Conservation (phyloP, 2,329 filamentous ascomycete genomes). For the Chrysoporthe deuterocubensis region DNA sequence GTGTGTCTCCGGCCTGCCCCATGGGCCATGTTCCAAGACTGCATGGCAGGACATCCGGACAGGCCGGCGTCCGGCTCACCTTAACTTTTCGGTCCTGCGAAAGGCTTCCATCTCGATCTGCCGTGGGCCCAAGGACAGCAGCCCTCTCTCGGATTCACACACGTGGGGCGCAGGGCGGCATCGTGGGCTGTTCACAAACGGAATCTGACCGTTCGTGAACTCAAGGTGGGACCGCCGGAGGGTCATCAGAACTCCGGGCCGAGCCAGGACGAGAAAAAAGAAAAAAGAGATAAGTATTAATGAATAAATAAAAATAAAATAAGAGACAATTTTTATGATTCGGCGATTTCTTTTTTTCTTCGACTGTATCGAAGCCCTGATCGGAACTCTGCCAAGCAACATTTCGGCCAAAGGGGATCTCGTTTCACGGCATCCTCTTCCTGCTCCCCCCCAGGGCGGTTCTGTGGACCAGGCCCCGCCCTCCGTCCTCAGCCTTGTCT, state of each 20-base stretch:
- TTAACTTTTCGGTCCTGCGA: not conserved
- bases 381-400: not conserved
- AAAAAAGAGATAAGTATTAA: not conserved
- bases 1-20: not conserved
- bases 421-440: not conserved
- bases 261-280: not conserved
- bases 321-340: not conserved
- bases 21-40: not conserved
- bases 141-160: too few species aligned
- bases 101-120: not conserved
- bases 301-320: not conserved
- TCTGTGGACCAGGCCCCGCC: slow-evolving; percentile 8
- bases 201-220: not conserved
- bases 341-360: not conserved
- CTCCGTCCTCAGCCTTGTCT: slow-evolving; percentile 27
- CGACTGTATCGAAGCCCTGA: not conserved
- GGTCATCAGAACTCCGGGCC: not conserved
- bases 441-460: not conserved
- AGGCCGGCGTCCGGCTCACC: not conserved
- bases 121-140: not conserved
- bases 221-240: not conserved
- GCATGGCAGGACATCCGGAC: not conserved
- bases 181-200: not conserved
- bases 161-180: too few species aligned
- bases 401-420: not conserved